Conservation (phyloP, 106 monocot species). For the Dendrobium officinale region DNA sequence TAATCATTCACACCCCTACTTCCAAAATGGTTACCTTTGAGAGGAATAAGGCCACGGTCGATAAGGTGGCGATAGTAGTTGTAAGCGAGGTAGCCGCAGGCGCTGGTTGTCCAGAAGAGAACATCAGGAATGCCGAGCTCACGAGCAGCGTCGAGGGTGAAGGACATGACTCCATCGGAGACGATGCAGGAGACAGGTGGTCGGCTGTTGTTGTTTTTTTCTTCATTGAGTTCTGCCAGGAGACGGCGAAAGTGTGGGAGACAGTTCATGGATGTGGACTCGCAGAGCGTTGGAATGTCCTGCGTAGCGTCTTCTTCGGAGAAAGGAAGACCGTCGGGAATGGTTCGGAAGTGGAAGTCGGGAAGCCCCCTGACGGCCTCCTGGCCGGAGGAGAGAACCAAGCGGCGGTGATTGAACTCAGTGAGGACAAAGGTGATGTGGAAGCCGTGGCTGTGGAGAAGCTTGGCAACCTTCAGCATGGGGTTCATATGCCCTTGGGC, state of each 20-base stretch:
- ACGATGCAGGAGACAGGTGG: constrained; percentile 13
- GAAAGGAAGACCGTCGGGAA: constrained; percentile 8
- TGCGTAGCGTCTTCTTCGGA: background rate
- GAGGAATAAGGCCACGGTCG: constrained; percentile 4
- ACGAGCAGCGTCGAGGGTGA: constrained; percentile 12
- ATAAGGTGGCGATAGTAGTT: background rate
- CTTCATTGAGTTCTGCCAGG: background rate
- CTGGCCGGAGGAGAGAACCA: background rate
- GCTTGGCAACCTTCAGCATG: constrained; percentile 19
- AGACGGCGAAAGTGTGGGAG: constrained; percentile 2
- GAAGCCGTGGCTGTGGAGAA: constrained; percentile 11
- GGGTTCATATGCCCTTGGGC: constrained; percentile 25
- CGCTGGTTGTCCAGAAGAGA: constrained; percentile 14
- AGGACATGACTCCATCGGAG: constrained; percentile 10
- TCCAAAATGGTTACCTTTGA: background rate
- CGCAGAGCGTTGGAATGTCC: background rate
- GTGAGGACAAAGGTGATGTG: constrained; percentile 12
- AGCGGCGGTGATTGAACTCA: constrained; percentile 6
- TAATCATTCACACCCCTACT: too few species aligned
- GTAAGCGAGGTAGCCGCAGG: constrained; percentile 10
- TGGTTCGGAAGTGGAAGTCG: constrained; percentile 13
- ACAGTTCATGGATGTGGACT: background rate
- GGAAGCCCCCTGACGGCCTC: background rate
- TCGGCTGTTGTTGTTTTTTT: background rate
- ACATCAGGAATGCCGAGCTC: constrained; percentile 17